phyloP scores from a whole-genome alignment of 2,329 filamentous ascomycete species.

The Orbilia ellipsospora region DNA sequence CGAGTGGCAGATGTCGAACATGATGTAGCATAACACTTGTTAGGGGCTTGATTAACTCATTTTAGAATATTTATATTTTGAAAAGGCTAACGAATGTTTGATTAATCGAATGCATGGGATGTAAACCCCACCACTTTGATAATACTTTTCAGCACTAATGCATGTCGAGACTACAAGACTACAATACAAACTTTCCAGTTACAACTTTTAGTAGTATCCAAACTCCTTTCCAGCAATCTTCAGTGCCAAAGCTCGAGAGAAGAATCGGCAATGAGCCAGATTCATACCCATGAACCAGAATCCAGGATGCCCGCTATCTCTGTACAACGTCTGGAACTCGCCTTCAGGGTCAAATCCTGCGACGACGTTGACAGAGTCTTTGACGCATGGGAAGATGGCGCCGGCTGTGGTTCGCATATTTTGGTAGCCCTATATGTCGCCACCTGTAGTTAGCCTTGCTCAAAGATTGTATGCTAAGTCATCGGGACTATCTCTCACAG shows the following conservation, averaged over 20 bases:
- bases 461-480: background rate
- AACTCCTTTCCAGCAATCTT: constrained; percentile 62
- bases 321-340: constrained; percentile 71
- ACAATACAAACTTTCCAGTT: no score
- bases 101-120: no score
- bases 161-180: no score
- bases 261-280: constrained; percentile 72
- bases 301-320: constrained; percentile 71
- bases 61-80: background rate
- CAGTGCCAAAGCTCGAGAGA: constrained; percentile 67
- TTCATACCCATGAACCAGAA: constrained; percentile 77
- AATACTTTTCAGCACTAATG: no score
- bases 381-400: constrained; percentile 71
- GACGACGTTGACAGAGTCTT: constrained; percentile 69
- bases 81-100: no score
- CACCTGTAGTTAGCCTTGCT: no score
- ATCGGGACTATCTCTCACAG: constrained; percentile 61
- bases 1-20: constrained; percentile 60
- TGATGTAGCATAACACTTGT: constrained; percentile 57
- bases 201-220: constrained; percentile 1
- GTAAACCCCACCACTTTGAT: no score
- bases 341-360: constrained; percentile 72
- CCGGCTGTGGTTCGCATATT: constrained; percentile 75
- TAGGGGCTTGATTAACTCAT: constrained; percentile 3
- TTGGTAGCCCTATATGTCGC: constrained; percentile 66